phyloP scores from a whole-genome alignment of 257 asterid genomes.

The Striga asiatica region DNA sequence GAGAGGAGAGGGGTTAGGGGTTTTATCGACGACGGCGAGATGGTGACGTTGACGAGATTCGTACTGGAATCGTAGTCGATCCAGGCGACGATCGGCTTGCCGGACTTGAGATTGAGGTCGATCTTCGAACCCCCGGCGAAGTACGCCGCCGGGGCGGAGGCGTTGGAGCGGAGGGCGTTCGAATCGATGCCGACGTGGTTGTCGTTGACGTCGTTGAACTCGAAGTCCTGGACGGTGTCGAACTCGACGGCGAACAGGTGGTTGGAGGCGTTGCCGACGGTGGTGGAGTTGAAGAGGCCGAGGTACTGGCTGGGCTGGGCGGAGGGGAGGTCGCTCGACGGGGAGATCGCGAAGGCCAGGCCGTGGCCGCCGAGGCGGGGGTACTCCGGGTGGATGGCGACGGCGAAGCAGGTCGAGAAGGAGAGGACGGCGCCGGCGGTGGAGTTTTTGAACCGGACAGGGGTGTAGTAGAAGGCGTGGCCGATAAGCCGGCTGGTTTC shows the following conservation, averaged over 20 bases:
- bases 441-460: slow-evolving; percentile 43
- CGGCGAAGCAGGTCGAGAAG: slow-evolving; percentile 51
- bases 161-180: slow-evolving; percentile 38
- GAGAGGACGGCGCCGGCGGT: slow-evolving; percentile 29
- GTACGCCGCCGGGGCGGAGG: slow-evolving; percentile 38
- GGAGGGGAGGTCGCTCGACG: slow-evolving; percentile 21
- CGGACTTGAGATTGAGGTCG: slow-evolving; percentile 39
- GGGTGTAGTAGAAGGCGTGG: slow-evolving; percentile 44
- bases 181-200: slow-evolving; percentile 51
- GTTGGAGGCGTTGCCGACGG: slow-evolving; percentile 38
- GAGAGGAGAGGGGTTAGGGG: too few species aligned
- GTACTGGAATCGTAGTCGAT: too few species aligned
- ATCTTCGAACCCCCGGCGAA: slow-evolving; percentile 19
- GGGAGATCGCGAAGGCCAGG: slow-evolving; percentile 45
- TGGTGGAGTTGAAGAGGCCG: slow-evolving; percentile 43
- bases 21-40: too few species aligned
- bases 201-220: slow-evolving; percentile 43
- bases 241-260: slow-evolving; percentile 61
- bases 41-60: too few species aligned
- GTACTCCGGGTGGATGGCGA: slow-evolving; percentile 51
- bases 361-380: slow-evolving; percentile 70
- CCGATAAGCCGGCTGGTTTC: slow-evolving; percentile 34
- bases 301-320: slow-evolving; percentile 59
- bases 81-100: slow-evolving; percentile 34
- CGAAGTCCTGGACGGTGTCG: slow-evolving; percentile 62